Evolutionary conservation across 768 basidiomycete genomes (phyloP), one percentile per base, ranked within the genome.

Genomic region (Pleurotus pulmonarius): DNA sequence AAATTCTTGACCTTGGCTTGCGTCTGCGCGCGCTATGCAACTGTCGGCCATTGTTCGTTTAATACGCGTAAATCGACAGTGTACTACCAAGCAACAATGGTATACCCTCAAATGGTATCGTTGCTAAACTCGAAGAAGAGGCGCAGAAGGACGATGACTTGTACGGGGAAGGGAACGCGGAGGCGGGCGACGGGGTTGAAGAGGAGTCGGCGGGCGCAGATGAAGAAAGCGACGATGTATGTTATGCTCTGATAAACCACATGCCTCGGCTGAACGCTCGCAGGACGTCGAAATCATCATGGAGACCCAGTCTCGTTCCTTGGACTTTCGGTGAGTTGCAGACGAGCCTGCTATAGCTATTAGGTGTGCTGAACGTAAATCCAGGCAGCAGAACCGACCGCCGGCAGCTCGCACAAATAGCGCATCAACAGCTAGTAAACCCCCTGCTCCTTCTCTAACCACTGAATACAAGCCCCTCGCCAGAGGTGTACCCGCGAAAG

Each of bases 201-300:
- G 73, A 73, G 8, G 74, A 70, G 6, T 76, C 73, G 41, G 73
- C 73, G 46, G 76, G 75, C 39, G 78, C 79, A 4, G 79, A 80
- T 25, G 79, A 73, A 26, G 58, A 58, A 24, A 46, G 45, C 59
- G 86, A 85, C 60, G 74, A 70, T 57, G 75, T 71, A 49, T 58
- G 63, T 60, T 20, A 11, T 47, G n/a, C n/a, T 57, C 46, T 15
- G 41, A 9, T 59, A 40, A 12, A 12, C 44, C 44, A 7, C 7
- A 7, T 49, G 41, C 6, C 46, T 47, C 48, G 46, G 18, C 40
- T 37, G 29, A 56, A 22, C 22, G 37, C 11, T 20, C 53, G 43
- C 57, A 92, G 88, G 87, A 96, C 67, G 79, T 96, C 60, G 94
- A 96, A 75, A 90, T 96, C 61, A 93, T 96, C 55, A 87, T 92